Conservation (phyloP, 495 filamentous ascomycete species). For the Daldinia decipiens region DNA sequence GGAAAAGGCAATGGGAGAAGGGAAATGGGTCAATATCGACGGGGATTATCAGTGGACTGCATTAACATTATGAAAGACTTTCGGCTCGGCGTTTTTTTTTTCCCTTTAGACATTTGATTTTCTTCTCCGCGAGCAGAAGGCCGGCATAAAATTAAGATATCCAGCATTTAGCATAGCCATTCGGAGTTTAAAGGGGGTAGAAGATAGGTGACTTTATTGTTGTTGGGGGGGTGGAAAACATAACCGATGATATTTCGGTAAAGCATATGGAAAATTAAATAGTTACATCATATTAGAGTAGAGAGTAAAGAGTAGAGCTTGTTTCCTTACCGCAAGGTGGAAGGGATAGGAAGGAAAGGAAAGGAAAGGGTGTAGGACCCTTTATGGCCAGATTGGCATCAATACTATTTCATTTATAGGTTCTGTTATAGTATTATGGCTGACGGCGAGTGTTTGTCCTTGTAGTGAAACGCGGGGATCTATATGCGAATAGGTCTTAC, state of each 20-base stretch:
- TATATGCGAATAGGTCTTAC: no score
- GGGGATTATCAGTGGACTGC: slow-evolving; percentile 69
- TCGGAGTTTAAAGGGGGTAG: slow-evolving; percentile 30
- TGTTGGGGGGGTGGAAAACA: not conserved
- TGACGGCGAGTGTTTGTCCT: not conserved
- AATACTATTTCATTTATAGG: slow-evolving; percentile 32
- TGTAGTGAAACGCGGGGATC: not conserved
- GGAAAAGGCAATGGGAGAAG: slow-evolving; percentile 67
- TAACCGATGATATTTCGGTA: slow-evolving; percentile 19
- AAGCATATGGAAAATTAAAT: slow-evolving; percentile 19
- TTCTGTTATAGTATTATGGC: not conserved
- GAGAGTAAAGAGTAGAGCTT: slow-evolving; percentile 1
- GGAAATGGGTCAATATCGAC: slow-evolving; percentile 78
- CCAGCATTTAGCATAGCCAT: slow-evolving; percentile 39
- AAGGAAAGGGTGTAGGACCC: not conserved
- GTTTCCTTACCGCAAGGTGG: slow-evolving; percentile 32
- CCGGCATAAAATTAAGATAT: slow-evolving; percentile 34
- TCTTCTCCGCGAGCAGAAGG: slow-evolving; percentile 6
- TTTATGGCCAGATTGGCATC: slow-evolving; percentile 26
- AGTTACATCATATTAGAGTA: slow-evolving; percentile 10
- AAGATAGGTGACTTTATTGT: slow-evolving; percentile 9
- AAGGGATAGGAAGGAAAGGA: not conserved
- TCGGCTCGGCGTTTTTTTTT: slow-evolving; percentile 32
- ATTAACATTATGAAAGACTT: slow-evolving; percentile 36
- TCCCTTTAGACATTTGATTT: slow-evolving; percentile 26